Conservation (phyloP, 257 asterid genomes). For the Ajuga chamaepitys region DNA sequence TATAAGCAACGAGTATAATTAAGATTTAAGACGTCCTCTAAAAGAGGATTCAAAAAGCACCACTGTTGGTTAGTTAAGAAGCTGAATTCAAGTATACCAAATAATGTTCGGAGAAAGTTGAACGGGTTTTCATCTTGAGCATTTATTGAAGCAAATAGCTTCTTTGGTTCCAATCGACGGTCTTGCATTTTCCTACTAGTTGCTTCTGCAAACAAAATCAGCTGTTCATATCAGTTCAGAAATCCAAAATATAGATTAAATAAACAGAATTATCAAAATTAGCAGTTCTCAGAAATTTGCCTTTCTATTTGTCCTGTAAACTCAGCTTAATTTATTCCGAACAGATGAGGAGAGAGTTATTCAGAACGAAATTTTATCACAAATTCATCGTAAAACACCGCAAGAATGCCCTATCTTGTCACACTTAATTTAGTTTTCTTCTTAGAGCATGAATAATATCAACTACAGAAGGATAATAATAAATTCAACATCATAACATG, state of each 20-base stretch:
- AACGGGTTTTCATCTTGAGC: slow-evolving; percentile 61
- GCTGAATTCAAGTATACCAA: slow-evolving; percentile 41
- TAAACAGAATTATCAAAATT: neutral
- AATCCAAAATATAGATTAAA: neutral
- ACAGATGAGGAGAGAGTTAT: neutral
- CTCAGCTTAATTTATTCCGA: neutral
- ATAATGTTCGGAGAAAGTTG: slow-evolving; percentile 61
- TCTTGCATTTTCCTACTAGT: slow-evolving; percentile 44
- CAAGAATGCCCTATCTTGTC: neutral
- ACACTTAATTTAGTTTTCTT: no score
- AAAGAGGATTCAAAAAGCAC: neutral
- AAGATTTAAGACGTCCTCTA: neutral
- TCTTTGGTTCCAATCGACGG: slow-evolving; percentile 37
- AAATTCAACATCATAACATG: no score
- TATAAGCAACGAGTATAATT: neutral
- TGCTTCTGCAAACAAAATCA: slow-evolving; percentile 49
- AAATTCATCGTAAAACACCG: neutral
- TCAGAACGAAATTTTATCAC: neutral
- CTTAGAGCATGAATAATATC: neutral
- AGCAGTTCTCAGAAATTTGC: neutral
- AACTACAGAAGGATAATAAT: no score
- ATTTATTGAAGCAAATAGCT: slow-evolving; percentile 62
- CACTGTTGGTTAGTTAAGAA: neutral
- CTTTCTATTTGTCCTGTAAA: neutral
- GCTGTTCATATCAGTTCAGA: slow-evolving; percentile 12